Evolutionary conservation across 208 protist species (phyloP), one percentile per base, ranked within the genome.

Genomic region (Trypanosoma lewisi): DNA sequence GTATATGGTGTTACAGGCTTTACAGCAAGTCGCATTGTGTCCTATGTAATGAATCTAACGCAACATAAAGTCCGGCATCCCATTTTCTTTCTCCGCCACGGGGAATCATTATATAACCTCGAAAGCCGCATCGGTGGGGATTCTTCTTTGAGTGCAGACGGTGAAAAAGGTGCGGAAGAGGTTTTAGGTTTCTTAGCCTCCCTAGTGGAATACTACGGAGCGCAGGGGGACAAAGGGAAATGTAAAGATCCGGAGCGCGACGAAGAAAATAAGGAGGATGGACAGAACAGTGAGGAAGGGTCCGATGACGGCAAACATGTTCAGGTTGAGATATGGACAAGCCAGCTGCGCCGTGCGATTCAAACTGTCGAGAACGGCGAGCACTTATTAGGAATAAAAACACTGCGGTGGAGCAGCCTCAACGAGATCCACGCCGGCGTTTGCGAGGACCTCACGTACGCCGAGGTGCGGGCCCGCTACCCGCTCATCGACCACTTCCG

Each of bases 401-500:
- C 75, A n/a, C 63, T 91, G 57, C 82, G 76, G 14, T 96, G 88
- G 85, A 82, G 78, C 54, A 85, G 74, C 54, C 77, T 96, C 16
- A 96, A 96, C 54, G 91, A 94, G 62, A 91, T 96, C 23, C 82
- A 96, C 77, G 91, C 86, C 23, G 91, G 91, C 33, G 65, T 96
- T 11, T 96, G 87, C 56, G 91, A 96, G 70, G 77, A 91, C 52
- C 68, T 94, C 64, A 95, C 91, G 0, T 89, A 92, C 70, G 80
- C 51, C 12, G 91, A 96, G 52, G 85, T 96, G 39, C 73, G 67
- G 36, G 37, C 67, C 49, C 51, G 72, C 50, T 91, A 94, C 69
- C 84, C 87, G 2, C 64, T 92, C 37, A 93, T 96, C 63, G 71
- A 87, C 42, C 62, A 87, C 25, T 93, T 94, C 36, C 78, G 88